Evolutionary conservation across 257 asterid genomes (phyloP), one percentile per base, ranked within the genome.

Genomic region (Ballota nigra): DNA sequence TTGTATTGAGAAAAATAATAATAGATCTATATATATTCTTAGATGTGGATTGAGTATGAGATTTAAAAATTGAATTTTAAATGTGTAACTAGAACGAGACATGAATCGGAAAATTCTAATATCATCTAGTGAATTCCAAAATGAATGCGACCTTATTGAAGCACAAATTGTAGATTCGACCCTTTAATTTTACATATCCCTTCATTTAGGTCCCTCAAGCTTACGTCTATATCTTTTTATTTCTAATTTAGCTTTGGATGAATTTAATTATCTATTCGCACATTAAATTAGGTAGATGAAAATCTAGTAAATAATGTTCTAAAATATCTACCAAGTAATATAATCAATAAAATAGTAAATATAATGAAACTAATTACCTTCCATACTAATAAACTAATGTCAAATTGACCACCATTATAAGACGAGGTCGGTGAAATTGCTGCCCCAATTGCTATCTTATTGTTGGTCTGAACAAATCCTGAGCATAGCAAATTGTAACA

Each of bases 401-500:
- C 98, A 74, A 88, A 92, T 86, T 92, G 98, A 4, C 96, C 95
- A 36, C 90, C 91, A 56, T 69, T 81, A 24, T 83, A 92, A 0
- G 92, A 63, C n/a, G 98, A 92, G 8, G 86, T 84, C 3, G 98
- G 98, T 31, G 98, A 92, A 78, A 92, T 92, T 1, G 98, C 98
- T 0, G 97, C 98, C 22, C 98, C 98, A 69, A 90, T 88, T 28
- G 98, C 96, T 58, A 92, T 86, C 71, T 66, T 83, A 71, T 69
- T 90, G 83, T 85, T 92, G 29, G 97, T 92, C 81, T 92, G 98
- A 70, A 92, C 84, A 82, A 92, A 92, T 3, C 98, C 98, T 9
- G 98, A 88, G 84, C 98, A 92, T 20, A 92, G 74, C 81, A 92
- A 79, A 90, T 92, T 92, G 82, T 92, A 92, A 31, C 98, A 92